phyloP scores from a whole-genome alignment of 495 filamentous ascomycete species.

The Apodospora peruviana region DNA sequence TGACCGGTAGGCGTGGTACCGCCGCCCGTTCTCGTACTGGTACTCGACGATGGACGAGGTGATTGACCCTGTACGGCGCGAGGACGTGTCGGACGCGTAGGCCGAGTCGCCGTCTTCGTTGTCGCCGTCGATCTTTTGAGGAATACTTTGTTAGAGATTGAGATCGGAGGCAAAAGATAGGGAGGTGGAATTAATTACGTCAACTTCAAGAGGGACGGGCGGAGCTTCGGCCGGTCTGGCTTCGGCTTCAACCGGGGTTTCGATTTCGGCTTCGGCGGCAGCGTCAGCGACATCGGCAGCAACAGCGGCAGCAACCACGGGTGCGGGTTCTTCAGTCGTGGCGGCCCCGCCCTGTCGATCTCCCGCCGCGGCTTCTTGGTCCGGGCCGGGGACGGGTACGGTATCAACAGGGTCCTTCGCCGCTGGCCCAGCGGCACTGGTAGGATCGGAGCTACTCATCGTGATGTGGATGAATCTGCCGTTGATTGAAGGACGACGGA shows the following conservation, averaged over 20 bases:
- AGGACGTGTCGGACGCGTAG: slow-evolving; percentile 12
- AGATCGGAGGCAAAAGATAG: no score
- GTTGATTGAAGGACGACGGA: background rate
- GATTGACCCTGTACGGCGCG: slow-evolving; percentile 17
- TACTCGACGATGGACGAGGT: slow-evolving; percentile 24
- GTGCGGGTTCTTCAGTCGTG: no score
- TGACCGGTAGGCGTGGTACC: slow-evolving; percentile 23
- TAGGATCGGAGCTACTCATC: background rate
- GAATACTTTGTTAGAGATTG: background rate
- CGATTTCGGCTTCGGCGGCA: no score
- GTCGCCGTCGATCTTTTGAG: slow-evolving; percentile 6
- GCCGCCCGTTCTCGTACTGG: slow-evolving; percentile 25
- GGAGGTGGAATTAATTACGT: no score
- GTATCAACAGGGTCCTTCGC: background rate
- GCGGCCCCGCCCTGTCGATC: no score
- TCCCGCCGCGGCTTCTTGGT: no score
- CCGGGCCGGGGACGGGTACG: no score
- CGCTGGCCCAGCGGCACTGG: background rate
- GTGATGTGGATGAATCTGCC: background rate
- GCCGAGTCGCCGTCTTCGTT: slow-evolving; percentile 19
- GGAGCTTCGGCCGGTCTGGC: background rate
- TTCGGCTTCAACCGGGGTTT: no score
- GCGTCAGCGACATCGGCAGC: no score
- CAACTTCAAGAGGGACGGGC: background rate
- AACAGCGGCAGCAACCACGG: no score